Evolutionary conservation across 1,139 yeast species (phyloP).

Genomic region (Saccharomycopsis crataegensis): DNA sequence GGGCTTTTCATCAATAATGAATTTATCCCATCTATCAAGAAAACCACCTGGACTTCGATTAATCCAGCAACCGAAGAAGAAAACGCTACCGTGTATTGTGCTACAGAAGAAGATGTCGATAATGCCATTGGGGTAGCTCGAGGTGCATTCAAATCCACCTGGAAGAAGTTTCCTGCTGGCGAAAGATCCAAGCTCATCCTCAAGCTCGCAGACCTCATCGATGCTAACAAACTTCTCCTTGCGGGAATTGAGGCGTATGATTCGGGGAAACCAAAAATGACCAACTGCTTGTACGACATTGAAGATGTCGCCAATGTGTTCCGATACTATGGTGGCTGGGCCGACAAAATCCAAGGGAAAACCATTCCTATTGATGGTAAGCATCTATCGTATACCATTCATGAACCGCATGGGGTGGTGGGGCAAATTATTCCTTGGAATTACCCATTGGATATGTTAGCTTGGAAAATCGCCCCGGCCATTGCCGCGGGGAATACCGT

Average conservation of each 20-base stretch:
- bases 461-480: conserved; percentile 73
- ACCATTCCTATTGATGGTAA: conserved; percentile 57
- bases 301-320: conserved; percentile 52
- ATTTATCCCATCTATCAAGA: conserved; percentile 42
- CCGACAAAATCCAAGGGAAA: conserved; percentile 73
- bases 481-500: conserved; percentile 64
- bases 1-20: conserved; percentile 62
- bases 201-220: conserved; percentile 46
- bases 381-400: conserved; percentile 69
- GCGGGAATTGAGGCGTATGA: conserved; percentile 58
- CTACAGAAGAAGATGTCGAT: conserved; percentile 63
- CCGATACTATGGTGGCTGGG: conserved; percentile 79
- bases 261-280: conserved; percentile 53
- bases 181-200: conserved; percentile 41
- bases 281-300: conserved; percentile 54
- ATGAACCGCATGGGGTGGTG: conserved; percentile 78
- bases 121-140: conserved; percentile 70
- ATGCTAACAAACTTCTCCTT: conserved; percentile 40
- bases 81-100: conserved; percentile 61
- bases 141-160: conserved; percentile 48
- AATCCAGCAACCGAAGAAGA: conserved; percentile 65
- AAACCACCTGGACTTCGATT: conserved; percentile 46
- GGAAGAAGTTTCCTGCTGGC: conserved; percentile 42
- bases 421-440: conserved; percentile 71
- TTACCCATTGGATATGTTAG: conserved; percentile 59